phyloP scores from a whole-genome alignment of 805 yeast genomes.

The Clavispora vitiphila region DNA sequence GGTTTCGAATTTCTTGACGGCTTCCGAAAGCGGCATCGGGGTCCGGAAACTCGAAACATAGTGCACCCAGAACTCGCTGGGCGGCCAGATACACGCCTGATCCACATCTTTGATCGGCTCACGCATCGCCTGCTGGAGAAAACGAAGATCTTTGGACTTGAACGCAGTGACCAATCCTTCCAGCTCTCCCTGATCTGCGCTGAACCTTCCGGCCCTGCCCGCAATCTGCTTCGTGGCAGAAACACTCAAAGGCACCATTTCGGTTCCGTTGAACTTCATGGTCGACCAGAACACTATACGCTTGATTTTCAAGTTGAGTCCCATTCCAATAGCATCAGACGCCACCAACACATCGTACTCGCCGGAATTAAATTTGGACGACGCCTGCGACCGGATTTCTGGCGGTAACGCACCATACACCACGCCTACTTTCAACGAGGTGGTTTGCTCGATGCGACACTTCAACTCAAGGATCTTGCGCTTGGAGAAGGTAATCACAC shows the following conservation, averaged over 20 bases:
- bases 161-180: conserved; percentile 54
- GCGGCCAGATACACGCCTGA: conserved; percentile 77
- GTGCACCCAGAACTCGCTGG: conserved; percentile 61
- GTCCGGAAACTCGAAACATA: conserved; percentile 59
- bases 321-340: conserved; percentile 98
- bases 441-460: conserved; percentile 58
- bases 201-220: conserved; percentile 90
- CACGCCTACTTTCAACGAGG: conserved; percentile 72
- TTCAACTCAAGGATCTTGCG: conserved; percentile 64
- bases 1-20: conserved; percentile 45
- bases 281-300: conserved; percentile 71
- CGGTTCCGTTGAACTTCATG: conserved; percentile 65
- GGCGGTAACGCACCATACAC: conserved; percentile 96
- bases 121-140: conserved; percentile 44
- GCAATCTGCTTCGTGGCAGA: conserved; percentile 88
- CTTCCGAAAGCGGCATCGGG: conserved; percentile 39
- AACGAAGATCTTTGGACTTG: conserved; percentile 35
- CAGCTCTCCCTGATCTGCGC: conserved; percentile 27
- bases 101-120: conserved; percentile 48
- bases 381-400: conserved; percentile 85
- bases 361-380: conserved; percentile 72
- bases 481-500: conserved; percentile 84
- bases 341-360: conserved; percentile 82
- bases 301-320: conserved; percentile 78
- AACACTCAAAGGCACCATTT: conserved; percentile 42